Evolutionary conservation across 116 monocot genomes (phyloP).

Genomic region (Dioscorea cayenensis): DNA sequence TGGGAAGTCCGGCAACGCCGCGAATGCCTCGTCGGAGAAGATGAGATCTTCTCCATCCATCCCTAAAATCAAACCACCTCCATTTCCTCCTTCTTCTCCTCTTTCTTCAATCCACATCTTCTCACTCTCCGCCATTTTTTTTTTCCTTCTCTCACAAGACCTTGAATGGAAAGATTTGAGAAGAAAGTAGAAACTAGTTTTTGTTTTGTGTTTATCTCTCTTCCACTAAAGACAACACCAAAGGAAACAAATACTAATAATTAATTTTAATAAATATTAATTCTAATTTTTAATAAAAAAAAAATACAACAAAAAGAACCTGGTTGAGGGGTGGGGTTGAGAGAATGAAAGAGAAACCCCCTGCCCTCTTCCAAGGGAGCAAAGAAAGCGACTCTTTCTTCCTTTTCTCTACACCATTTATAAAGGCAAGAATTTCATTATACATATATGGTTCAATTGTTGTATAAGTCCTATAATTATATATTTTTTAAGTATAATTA

Average conservation of each 20-base stretch:
- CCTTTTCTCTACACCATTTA: too few species aligned
- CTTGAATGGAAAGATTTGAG: too few species aligned
- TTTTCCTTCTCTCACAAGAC: too few species aligned
- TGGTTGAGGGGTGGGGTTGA: neutral
- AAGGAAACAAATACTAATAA: neutral
- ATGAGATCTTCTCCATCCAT: conserved; percentile 1
- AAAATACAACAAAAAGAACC: neutral
- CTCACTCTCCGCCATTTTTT: neutral
- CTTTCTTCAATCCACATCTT: neutral
- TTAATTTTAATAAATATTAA: too few species aligned
- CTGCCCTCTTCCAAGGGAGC: neutral
- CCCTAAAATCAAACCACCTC: neutral
- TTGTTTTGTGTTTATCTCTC: too few species aligned
- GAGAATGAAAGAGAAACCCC: neutral
- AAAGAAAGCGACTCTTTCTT: neutral
- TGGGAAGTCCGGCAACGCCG: conserved; percentile 69
- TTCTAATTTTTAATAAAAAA: neutral
- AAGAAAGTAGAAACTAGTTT: too few species aligned
- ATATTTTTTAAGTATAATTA: too few species aligned
- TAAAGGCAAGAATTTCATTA: too few species aligned
- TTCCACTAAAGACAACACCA: neutral
- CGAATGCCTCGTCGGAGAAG: conserved; percentile 53
- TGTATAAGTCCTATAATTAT: too few species aligned
- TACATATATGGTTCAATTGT: too few species aligned
- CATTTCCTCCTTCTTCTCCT: neutral